Percentiles rank a stretch among this genome's conserved stretches.
Conservation (phyloP, 306 rosid genomes). For the Medicago arabica region DNA sequence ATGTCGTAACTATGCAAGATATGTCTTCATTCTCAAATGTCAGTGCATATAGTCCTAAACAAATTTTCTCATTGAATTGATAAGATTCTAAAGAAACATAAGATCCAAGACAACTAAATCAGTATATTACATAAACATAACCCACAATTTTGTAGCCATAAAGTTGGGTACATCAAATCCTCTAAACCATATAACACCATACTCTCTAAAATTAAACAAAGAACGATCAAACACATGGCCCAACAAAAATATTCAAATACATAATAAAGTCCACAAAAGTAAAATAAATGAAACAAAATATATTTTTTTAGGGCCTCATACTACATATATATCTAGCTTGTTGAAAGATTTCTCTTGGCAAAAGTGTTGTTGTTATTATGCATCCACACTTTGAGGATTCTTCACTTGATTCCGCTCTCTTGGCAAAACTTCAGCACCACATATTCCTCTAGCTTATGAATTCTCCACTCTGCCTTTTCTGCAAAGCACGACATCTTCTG, state of each 20-base stretch:
- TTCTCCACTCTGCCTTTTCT: slow-evolving; percentile 63
- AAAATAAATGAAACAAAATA: not conserved
- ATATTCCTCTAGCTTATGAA: slow-evolving; percentile 58
- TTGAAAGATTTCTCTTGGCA: slow-evolving; percentile 40
- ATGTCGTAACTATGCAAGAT: no score
- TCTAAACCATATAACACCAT: not conserved
- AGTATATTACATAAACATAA: not conserved
- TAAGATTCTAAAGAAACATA: not conserved
- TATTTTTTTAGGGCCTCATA: no score
- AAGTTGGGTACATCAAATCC: slow-evolving; percentile 8
- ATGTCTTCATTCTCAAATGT: no score
- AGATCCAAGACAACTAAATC: not conserved
- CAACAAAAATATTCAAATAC: slow-evolving; percentile 6
- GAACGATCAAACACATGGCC: slow-evolving; percentile 10
- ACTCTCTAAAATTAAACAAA: slow-evolving; percentile 34
- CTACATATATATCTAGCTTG: slow-evolving; percentile 37
- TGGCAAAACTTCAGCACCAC: slow-evolving; percentile 56
- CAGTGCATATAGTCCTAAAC: no score
- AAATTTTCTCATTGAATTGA: no score
- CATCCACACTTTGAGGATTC: slow-evolving; percentile 75
- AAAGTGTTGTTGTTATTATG: slow-evolving; percentile 67
- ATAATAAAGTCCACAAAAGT: not conserved
- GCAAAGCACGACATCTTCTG: slow-evolving; percentile 63
- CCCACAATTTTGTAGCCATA: slow-evolving; percentile 1
- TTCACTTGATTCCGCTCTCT: slow-evolving; percentile 63